Percentiles rank a stretch among this genome's conserved stretches.
phyloP scores from a whole-genome alignment of 2,329 filamentous ascomycete genomes.

The Hypoxylon sp. region DNA sequence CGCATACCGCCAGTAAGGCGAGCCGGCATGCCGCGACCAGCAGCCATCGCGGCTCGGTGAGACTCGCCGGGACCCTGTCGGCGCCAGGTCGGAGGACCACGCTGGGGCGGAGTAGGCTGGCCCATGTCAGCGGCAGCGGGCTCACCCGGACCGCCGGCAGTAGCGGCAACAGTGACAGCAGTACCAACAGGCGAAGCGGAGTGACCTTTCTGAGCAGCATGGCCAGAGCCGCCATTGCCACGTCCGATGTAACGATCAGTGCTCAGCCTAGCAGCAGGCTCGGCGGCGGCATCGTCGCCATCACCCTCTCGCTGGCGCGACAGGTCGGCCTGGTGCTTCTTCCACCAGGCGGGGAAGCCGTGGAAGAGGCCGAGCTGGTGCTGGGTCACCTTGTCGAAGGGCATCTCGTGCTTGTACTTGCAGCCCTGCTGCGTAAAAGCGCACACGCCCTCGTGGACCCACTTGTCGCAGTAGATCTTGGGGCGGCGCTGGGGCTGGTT shows the following conservation, averaged over 20 bases:
- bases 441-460: constrained; percentile 86
- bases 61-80: constrained; percentile 23
- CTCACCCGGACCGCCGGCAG: background rate
- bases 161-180: background rate
- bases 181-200: too few species aligned
- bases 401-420: constrained; percentile 92
- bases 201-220: too few species aligned
- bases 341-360: constrained; percentile 68
- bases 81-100: constrained; percentile 33
- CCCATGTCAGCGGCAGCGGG: constrained; percentile 1
- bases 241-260: background rate
- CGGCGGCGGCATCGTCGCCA: background rate
- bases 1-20: constrained; percentile 16
- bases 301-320: constrained; percentile 43
- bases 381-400: constrained; percentile 70
- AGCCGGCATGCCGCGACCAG: constrained; percentile 7
- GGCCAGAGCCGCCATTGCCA: background rate
- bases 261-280: constrained; percentile 6
- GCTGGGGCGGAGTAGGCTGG: constrained; percentile 9
- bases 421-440: constrained; percentile 87
- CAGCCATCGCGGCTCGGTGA: constrained; percentile 2
- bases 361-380: constrained; percentile 74
- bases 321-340: constrained; percentile 59
- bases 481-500: constrained; percentile 40
- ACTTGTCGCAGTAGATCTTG: constrained; percentile 88